Evolutionary conservation across 306 rosid genomes (phyloP).

Genomic region (Corylus americana): DNA sequence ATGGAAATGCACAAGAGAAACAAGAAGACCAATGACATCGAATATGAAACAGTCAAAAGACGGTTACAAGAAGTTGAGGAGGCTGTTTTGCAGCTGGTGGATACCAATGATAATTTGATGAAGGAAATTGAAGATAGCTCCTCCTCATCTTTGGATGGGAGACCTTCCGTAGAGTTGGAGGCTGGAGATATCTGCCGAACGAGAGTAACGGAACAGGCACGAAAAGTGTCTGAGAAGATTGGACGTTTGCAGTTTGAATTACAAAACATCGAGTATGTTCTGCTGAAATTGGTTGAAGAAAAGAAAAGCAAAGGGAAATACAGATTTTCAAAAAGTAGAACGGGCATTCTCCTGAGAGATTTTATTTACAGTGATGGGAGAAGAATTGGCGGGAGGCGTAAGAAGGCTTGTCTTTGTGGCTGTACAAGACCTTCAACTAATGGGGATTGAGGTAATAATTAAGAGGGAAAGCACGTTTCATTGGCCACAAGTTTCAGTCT

Average conservation of each 20-base stretch:
- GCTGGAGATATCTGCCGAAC: slow-evolving; percentile 43
- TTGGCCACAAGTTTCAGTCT: slow-evolving; percentile 6
- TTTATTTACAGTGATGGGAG: slow-evolving; percentile 66
- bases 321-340: slow-evolving; percentile 63
- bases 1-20: slow-evolving; percentile 54
- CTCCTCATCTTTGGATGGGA: slow-evolving; percentile 41
- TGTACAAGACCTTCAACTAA: slow-evolving; percentile 63
- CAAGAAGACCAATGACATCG: slow-evolving; percentile 45
- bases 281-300: slow-evolving; percentile 72
- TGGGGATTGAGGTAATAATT: slow-evolving; percentile 52
- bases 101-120: slow-evolving; percentile 54
- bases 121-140: slow-evolving; percentile 58
- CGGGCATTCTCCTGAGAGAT: slow-evolving; percentile 71
- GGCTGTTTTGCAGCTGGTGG: slow-evolving; percentile 61
- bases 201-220: slow-evolving; percentile 65
- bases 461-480: slow-evolving; percentile 20
- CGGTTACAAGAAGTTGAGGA: slow-evolving; percentile 77
- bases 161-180: slow-evolving; percentile 43
- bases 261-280: slow-evolving; percentile 70
- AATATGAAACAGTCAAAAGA: slow-evolving; percentile 64
- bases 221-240: slow-evolving; percentile 69
- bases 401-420: slow-evolving; percentile 64
- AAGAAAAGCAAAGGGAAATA: slow-evolving; percentile 54
- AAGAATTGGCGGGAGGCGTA: slow-evolving; percentile 44
- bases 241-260: slow-evolving; percentile 84